Conservation (phyloP, 2,329 filamentous ascomycete species). For the Cladosporium velox region DNA sequence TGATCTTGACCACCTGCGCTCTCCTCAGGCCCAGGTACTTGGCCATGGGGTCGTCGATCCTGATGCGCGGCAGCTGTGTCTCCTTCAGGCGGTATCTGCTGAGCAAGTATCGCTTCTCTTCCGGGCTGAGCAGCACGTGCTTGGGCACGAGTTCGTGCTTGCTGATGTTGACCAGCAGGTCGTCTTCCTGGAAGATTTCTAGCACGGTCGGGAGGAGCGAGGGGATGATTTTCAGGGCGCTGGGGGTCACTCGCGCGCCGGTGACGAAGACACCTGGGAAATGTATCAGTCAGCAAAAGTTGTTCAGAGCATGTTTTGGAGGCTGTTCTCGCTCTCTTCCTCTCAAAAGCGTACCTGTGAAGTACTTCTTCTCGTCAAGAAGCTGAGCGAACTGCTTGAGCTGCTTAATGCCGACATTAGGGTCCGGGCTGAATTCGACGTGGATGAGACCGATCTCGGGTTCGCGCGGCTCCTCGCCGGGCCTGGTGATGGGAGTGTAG, state of each 20-base stretch:
- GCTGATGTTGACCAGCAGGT: conserved; percentile 96
- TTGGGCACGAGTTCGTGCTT: conserved; percentile 95
- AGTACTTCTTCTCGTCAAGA: conserved; percentile 76
- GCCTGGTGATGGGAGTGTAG: conserved; percentile 71
- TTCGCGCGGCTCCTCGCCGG: conserved; percentile 56
- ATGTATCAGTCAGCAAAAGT: background rate
- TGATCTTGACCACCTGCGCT: conserved; percentile 97
- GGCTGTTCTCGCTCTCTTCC: background rate
- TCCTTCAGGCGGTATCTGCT: conserved; percentile 94
- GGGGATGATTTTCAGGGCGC: conserved; percentile 83
- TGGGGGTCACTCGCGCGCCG: conserved; percentile 76
- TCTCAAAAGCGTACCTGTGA: conserved; percentile 56
- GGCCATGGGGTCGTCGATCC: conserved; percentile 88
- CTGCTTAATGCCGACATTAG: conserved; percentile 84
- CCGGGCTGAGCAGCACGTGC: conserved; percentile 84
- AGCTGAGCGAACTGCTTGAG: conserved; percentile 86
- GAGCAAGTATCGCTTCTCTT: conserved; percentile 84
- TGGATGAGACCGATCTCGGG: conserved; percentile 81
- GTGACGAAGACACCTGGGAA: conserved; percentile 76
- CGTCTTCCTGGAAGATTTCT: conserved; percentile 94
- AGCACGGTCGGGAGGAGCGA: conserved; percentile 77
- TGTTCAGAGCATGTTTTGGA: background rate
- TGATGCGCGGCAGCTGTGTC: conserved; percentile 90
- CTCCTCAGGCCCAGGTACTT: conserved; percentile 87
- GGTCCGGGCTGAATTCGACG: conserved; percentile 85